phyloP scores from a whole-genome alignment of 164 flowering plant genomes.

The Chimonanthus praecox region DNA sequence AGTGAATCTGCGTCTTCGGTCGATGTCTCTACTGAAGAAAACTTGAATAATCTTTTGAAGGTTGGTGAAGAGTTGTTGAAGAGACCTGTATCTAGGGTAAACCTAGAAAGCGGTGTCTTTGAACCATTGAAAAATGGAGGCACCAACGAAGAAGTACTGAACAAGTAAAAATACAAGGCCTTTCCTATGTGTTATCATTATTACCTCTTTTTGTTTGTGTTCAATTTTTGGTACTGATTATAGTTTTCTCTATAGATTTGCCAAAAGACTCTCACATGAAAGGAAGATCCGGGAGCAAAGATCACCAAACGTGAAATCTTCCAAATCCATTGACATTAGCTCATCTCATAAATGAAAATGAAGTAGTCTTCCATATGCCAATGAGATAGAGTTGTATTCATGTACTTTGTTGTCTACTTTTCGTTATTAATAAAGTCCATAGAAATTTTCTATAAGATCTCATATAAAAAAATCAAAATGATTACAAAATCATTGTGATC shows the following conservation, averaged over 20 bases:
- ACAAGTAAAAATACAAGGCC: conserved; percentile 7
- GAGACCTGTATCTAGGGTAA: conserved; percentile 14
- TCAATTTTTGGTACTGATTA: not conserved
- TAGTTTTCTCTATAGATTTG: not conserved
- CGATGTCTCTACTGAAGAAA: conserved; percentile 14
- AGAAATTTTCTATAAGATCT: too few species aligned
- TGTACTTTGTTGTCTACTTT: too few species aligned
- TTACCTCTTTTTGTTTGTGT: not conserved
- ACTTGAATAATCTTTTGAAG: conserved; percentile 17
- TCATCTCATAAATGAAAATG: not conserved
- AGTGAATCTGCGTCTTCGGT: conserved; percentile 3
- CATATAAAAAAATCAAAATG: too few species aligned
- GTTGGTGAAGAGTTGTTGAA: conserved; percentile 16
- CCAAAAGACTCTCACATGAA: not conserved
- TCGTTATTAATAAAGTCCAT: too few species aligned
- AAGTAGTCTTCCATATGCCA: not conserved
- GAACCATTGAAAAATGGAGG: conserved; percentile 9
- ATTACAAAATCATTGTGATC: too few species aligned
- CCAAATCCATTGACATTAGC: not conserved
- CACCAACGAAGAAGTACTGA: conserved; percentile 22
- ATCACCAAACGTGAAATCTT: conserved; percentile 2
- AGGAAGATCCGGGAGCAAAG: conserved; percentile 1
- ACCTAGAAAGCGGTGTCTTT: conserved; percentile 18
- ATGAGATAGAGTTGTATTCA: too few species aligned
- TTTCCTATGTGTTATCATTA: not conserved